Base-by-base conservation (phyloP, 768 basidiomycete species). In the Tylopilus sp. region DNA sequence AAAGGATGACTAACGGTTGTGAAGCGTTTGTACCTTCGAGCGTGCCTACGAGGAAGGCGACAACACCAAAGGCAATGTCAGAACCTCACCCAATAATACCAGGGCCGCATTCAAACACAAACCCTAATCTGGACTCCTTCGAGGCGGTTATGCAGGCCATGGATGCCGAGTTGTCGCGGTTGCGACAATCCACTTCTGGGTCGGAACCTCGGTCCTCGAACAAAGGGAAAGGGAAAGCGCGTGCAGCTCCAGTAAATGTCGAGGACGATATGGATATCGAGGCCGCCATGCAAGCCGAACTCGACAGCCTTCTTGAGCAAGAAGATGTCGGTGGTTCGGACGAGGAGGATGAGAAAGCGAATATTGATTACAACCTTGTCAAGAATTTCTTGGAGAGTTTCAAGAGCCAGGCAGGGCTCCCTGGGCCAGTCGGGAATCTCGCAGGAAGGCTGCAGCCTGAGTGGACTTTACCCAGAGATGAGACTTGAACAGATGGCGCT, bases 371-470 rank as follows among this genome's bases (percentile, higher is more conserved):
- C 70, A 85, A 85, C 60, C 73, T 98, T 63, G 96, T 98, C 75
- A 96, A 92, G 72, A 96, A 97, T 69, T 94, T 99, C 70, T 71
- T 98, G 69, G 93, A 97, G 74, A 96, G 93, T 70, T 98, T 92
- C 77, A 92, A 91, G 67, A 86, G 86, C 57, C 97, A 99, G 65
- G 88, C 68, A 9, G 97, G 97, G 22, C 71, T 90, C 45, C 83
- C 90, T 24, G 97, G 97, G 1, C 97, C 95, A 22, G 95, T 97
- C 14, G 80, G 95, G 48, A 97, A 86, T 64, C 73, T 99, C 41
- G 89, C 86, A 37, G 92, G 97, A 36, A 77, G 93, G 58, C 67
- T 99, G 55, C 83, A 89, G 50, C 83, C 84, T 41, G 87, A 79
- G 1, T 90, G 89, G 78, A 76, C 77, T 37, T 68, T 93, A 33